Evolutionary conservation across 805 yeast genomes (phyloP), one percentile per base, ranked within the genome.

Genomic region (Saturnispora ahearnii): DNA sequence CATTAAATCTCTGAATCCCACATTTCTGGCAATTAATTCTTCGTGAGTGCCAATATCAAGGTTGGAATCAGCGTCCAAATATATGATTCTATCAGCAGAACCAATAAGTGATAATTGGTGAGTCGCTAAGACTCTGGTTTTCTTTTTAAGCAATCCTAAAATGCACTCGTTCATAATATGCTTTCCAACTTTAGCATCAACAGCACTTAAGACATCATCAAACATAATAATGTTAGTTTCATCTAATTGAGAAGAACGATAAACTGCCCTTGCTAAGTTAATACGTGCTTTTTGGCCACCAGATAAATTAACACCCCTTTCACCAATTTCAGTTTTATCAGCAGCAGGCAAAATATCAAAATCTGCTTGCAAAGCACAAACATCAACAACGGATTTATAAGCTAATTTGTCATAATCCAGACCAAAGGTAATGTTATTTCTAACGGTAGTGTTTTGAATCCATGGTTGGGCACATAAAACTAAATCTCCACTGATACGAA

Each of bases 281-380:
- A 87, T 76, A 63, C 95, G 74, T 1, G 95, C 91, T 70, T 86
- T 87, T 64, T 87, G 96, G 46, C 96, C 96, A 52, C 96, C 96
- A 4, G 90, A 82, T 34, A 87, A 65, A 2, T 89, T 85, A 46
- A 87, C 81, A 56, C 95, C 96, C 60, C 87, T 73, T 63, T 87
- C 95, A 54, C 95, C 96, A 57, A 87, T 84, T 63, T 84, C 87
- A 1, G 95, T 85, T 46, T 62, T 58, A 60, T 87, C 95, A 37
- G 91, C 91, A 18, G 81, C 87, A 11, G 86, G 86, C 30, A 87
- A 66, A 38, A 77, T 70, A 4, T 76, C 77, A 53, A 87, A 70
- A 64, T 87, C 96, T 45, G 76, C 78, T 42, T 73, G 71, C 50
- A 87, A 67, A 0, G 89, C 79, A 67, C 95, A 87, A 2, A 82